A percentile compares a stretch with the other conserved stretches of the same genome.
Evolutionary conservation across 2,329 filamentous ascomycete genomes (phyloP).

Genomic region (Teratosphaeria nubilosa): DNA sequence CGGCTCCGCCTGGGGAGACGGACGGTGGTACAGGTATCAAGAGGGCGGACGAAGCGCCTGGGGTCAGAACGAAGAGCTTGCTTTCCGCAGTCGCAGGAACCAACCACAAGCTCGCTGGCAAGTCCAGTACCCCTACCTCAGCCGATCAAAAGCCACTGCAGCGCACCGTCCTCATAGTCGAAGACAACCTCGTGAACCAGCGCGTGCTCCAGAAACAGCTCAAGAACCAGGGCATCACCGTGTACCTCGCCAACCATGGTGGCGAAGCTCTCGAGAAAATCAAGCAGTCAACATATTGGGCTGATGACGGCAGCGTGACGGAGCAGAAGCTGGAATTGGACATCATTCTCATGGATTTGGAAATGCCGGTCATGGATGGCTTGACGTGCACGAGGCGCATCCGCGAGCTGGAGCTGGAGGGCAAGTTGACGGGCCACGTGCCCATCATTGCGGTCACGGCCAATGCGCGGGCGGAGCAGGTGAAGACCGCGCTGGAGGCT

Average conservation of each 20-base stretch:
- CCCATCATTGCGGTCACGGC: conserved; percentile 77
- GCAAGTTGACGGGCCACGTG: conserved; percentile 54
- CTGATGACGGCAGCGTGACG: conserved; percentile 8
- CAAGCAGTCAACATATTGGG: conserved; percentile 34
- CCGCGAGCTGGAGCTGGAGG: conserved; percentile 54
- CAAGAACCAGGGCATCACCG: conserved; percentile 36
- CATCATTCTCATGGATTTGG: conserved; percentile 68
- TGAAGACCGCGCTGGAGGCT: conserved; percentile 57
- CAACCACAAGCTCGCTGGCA: neutral
- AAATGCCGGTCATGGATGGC: conserved; percentile 79
- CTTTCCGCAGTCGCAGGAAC: neutral
- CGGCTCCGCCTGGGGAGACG: conserved; percentile 14
- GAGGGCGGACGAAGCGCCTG: neutral
- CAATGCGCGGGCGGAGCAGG: conserved; percentile 66
- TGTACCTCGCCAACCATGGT: conserved; percentile 40
- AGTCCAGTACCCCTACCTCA: neutral
- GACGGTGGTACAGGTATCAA: conserved; percentile 5
- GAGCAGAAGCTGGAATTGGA: conserved; percentile 18
- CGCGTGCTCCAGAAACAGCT: conserved; percentile 42
- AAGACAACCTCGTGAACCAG: conserved; percentile 38
- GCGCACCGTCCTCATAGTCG: conserved; percentile 31
- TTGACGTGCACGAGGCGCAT: conserved; percentile 62
- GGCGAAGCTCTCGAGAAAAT: conserved; percentile 39
- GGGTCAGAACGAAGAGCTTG: neutral
- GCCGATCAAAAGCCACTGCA: conserved; percentile 4